Evolutionary conservation across 257 asterid species (phyloP).

Genomic region (Anisodus tanguticus): DNA sequence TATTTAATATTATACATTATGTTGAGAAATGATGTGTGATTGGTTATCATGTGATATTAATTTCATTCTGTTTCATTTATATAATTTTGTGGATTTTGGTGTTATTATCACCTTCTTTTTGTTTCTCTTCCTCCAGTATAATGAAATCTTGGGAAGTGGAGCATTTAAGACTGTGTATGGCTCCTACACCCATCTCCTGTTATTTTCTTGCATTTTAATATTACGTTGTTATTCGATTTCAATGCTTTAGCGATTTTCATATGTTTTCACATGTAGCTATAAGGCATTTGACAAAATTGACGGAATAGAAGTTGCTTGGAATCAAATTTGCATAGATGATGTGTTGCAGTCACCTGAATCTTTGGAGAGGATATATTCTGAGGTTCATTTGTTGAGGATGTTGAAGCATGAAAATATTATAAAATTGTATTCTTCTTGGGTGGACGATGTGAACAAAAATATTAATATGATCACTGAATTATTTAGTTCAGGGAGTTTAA

Average conservation of each 20-base stretch:
- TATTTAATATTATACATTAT: not conserved
- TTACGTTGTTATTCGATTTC: not conserved
- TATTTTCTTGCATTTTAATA: constrained; percentile 13
- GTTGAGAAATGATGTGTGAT: not conserved
- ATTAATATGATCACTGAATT: constrained; percentile 77
- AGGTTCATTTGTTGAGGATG: constrained; percentile 62
- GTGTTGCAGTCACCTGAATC: constrained; percentile 58
- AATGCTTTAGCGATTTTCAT: not conserved
- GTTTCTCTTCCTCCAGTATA: constrained; percentile 65
- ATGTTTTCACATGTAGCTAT: constrained; percentile 44
- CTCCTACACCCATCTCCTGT: constrained; percentile 45
- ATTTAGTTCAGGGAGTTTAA: constrained; percentile 76
- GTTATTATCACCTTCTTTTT: constrained; percentile 39
- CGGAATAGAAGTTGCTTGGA: constrained; percentile 85
- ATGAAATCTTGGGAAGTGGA: constrained; percentile 86
- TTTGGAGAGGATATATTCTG: constrained; percentile 61
- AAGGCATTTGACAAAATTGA: constrained; percentile 73
- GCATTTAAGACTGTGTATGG: constrained; percentile 87
- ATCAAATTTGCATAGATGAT: constrained; percentile 61
- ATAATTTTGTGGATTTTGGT: constrained; percentile 20
- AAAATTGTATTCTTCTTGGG: constrained; percentile 67
- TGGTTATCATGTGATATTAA: not conserved
- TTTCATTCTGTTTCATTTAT: not conserved
- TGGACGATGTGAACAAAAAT: constrained; percentile 68
- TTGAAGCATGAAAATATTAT: constrained; percentile 68